phyloP scores from a whole-genome alignment of 805 yeast genomes.

The Saccharomyces paradoxus region DNA sequence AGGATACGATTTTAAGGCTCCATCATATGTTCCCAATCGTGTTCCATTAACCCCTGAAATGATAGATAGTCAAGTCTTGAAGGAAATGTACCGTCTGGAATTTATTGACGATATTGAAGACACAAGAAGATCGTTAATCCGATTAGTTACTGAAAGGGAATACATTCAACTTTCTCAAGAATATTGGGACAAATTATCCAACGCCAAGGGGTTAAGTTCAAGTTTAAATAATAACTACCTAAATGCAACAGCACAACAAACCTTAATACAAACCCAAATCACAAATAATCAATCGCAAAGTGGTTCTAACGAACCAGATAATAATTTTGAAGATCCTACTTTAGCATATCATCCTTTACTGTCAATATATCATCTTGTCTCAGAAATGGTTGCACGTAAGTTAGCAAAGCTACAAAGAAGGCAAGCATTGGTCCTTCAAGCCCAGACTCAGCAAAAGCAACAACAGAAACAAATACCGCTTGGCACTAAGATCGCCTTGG shows the following conservation, averaged over 20 bases:
- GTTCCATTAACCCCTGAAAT: constrained; percentile 46
- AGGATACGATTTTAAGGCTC: constrained; percentile 70
- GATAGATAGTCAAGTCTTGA: constrained; percentile 48
- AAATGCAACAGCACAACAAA: not conserved
- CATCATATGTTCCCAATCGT: constrained; percentile 68
- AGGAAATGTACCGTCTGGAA: constrained; percentile 70
- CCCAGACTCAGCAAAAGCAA: constrained; percentile 15
- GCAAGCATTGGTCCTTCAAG: constrained; percentile 10
- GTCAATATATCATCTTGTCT: constrained; percentile 78
- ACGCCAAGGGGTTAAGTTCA: not conserved
- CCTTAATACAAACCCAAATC: not conserved
- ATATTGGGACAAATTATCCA: constrained; percentile 21
- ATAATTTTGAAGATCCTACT: constrained; percentile 57
- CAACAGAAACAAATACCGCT: constrained; percentile 4
- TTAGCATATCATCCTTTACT: constrained; percentile 80
- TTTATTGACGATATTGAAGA: constrained; percentile 59
- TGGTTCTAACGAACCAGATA: constrained; percentile 2
- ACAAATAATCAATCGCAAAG: not conserved
- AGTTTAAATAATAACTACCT: not conserved
- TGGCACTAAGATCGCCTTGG: not conserved
- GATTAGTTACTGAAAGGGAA: constrained; percentile 52
- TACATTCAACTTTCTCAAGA: constrained; percentile 35
- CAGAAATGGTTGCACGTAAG: constrained; percentile 72
- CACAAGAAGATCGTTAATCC: constrained; percentile 46
- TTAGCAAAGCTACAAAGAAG: constrained; percentile 39